Conservation (phyloP, 2,329 filamentous ascomycete genomes). For the Phyllosticta ampelicida region DNA sequence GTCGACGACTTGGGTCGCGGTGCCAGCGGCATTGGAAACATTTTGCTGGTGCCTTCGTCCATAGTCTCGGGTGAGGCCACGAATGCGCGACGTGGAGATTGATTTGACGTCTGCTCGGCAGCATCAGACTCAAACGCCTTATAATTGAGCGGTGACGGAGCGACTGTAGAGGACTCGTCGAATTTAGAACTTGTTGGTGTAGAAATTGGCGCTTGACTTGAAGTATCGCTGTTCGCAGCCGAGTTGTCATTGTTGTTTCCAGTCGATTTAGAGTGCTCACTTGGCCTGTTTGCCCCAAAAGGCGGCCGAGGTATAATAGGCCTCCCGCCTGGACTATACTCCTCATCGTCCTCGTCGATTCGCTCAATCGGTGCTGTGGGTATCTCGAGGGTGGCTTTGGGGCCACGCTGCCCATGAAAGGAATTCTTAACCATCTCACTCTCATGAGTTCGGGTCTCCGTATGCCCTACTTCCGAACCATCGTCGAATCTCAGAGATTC, state of each 20-base stretch:
- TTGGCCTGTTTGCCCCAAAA: conserved; percentile 12
- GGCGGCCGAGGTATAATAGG: conserved; percentile 29
- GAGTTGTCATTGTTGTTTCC: conserved; percentile 13
- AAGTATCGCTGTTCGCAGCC: conserved; percentile 10
- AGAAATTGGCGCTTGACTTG: conserved; percentile 20
- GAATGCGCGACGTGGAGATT: neutral
- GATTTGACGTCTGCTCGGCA: neutral
- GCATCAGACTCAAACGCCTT: neutral
- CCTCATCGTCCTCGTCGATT: conserved; percentile 15
- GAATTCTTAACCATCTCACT: neutral
- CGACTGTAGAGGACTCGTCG: conserved; percentile 11
- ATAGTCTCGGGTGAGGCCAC: neutral
- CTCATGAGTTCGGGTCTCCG: neutral
- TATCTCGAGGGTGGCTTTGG: conserved; percentile 3
- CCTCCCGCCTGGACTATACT: conserved; percentile 45
- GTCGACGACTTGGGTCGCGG: neutral
- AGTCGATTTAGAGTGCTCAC: conserved; percentile 11
- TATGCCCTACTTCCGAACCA: neutral
- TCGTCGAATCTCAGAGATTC: neutral
- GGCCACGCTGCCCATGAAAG: conserved; percentile 6
- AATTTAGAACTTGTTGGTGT: conserved; percentile 26
- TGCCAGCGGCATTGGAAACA: neutral
- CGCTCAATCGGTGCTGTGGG: neutral
- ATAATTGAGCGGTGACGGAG: neutral
- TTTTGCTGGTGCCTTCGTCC: neutral